Evolutionary conservation across 139 green algal species (phyloP), one percentile per base, ranked within the genome.

Genomic region (Pycnococcus provasolii): DNA sequence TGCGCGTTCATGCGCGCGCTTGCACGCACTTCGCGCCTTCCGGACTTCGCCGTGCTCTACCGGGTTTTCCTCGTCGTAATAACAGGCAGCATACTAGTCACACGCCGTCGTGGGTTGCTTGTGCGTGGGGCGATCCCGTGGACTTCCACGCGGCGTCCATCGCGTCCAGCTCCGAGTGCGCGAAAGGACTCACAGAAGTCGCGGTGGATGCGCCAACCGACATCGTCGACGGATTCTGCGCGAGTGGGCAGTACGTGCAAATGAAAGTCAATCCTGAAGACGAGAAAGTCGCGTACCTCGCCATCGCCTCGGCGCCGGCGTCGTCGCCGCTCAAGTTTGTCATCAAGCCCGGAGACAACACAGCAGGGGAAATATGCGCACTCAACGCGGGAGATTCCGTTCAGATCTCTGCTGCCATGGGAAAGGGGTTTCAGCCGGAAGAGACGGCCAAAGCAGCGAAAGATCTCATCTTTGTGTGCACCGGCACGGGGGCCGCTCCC

Each of bases 381-480:
- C 9, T 60, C 26, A 8, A 45, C 45, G 1, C 40, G 15, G 62
- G 62, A 47, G 62, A 9, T 1, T 2, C 2, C 40, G 42, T 60
- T 39, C 40, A 60, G 15, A 42, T 68, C 9, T 60, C 62, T 4
- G 9, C 4, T 39, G n/a, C 62, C 47, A 68, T 68, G 62, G 62
- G 62, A 4, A 46, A 46, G 1, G 62, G 62, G 11, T 68, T 68
- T 41, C 37, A 47, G 15, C 1, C 59, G 4, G 4, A 7, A 37
- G 13, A 46, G 47, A 50, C 42, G 3, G 3, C 13, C 26, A 11
- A 8, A 4, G 39, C 4, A 6, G 15, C 15, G 37, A 45, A 59
- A 1, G 47, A 39, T 8, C 2, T 68, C 2, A 45, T 58, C 4
- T 60, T 68, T 37, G 62, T 50, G 2, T 26, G 26, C 26, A 59